A percentile compares a stretch with the other conserved stretches of the same genome.
These are phyloP conservation scores for Cryoendolithus antarcticus DNA, from an alignment of 2,329 filamentous ascomycete genomes.

Conservation along the genomic window DNA sequence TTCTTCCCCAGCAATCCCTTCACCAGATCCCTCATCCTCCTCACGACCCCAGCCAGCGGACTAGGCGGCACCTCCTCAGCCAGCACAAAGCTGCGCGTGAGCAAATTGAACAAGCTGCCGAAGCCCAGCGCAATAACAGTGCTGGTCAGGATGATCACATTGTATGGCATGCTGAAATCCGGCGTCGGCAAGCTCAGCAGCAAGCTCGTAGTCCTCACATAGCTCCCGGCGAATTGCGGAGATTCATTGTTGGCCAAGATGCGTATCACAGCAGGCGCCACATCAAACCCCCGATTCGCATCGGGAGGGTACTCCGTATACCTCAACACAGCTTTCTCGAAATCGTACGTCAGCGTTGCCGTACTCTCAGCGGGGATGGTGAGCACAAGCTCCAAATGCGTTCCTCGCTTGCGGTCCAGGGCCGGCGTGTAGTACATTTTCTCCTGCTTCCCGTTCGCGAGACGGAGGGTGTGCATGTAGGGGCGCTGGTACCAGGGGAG, in stretches of 20 bases:
- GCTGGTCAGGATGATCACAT: slow-evolving; percentile 95
- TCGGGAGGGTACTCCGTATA: slow-evolving; percentile 98
- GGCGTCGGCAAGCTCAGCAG: slow-evolving; percentile 87
- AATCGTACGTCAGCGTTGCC: slow-evolving; percentile 84
- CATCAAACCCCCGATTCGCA: slow-evolving; percentile 91
- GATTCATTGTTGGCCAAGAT: slow-evolving; percentile 42
- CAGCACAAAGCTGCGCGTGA: slow-evolving; percentile 78
- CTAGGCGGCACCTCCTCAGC: slow-evolving; percentile 54
- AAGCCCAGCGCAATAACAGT: slow-evolving; percentile 94
- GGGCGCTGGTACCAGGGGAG: slow-evolving; percentile 98
- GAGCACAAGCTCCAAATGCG: slow-evolving; percentile 78
- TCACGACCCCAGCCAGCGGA: slow-evolving; percentile 23
- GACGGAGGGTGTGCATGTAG: slow-evolving; percentile 53
- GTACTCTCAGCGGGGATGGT: slow-evolving; percentile 68
- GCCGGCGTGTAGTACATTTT: slow-evolving; percentile 89
- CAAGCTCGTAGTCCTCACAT: slow-evolving; percentile 76
- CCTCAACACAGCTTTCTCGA: slow-evolving; percentile 87
- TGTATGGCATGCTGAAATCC: slow-evolving; percentile 99
- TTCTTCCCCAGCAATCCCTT: slow-evolving; percentile 5
- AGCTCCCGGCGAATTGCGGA: slow-evolving; percentile 30
- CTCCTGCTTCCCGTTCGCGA: slow-evolving; percentile 45
- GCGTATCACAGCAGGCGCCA: slow-evolving; percentile 81
- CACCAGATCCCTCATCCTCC: slow-evolving; percentile 7
- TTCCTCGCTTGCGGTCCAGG: slow-evolving; percentile 77
- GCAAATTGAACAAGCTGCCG: slow-evolving; percentile 85